Evolutionary conservation across 495 filamentous ascomycete genomes (phyloP), one percentile per base, ranked within the genome.

Genomic region (Talaromyces wortmannii): DNA sequence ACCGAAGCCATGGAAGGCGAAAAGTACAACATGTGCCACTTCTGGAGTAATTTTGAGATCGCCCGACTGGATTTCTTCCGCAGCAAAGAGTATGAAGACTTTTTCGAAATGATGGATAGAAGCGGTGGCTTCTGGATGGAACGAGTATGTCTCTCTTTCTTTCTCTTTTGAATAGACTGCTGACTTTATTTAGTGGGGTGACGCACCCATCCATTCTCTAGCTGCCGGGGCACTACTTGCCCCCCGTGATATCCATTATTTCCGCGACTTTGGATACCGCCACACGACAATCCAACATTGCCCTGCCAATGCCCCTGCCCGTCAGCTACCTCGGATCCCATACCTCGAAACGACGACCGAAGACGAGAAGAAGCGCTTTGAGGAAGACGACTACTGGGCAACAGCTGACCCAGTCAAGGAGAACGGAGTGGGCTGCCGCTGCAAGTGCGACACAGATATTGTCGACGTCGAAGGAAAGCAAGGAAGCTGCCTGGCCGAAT

Each of bases 31-130:
- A 99, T 99, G 94, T 99, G 94, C 72, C 94, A 99, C 78, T 99
- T 97, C 79, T 99, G 94, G 94, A 96, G 90, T 77, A 99, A 99
- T 68, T 99, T 99, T 56, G 94, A 99, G 73, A 99, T 99, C 72
- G 94, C 94, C 16, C 83, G 86, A 52, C 78, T 99, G 52, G 87
- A 89, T 75, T 99, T 90, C 79, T 97, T 97, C 82, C 83, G 94
- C 60, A 96, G 91, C 75, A 90, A 95, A 70, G 85, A 86, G 61
- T 99, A 99, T 67, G 89, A 95, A 67, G 94, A 97, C 48, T 97
- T 99, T 75, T 99, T 99, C 76, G 80, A 97, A 62, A 95, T 95
- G 88, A 96, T 99, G 94, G 94, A 99, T 65, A 84, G 85, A 54
- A 96, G 91, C 67, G 94, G 94, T 55, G 94, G 94, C 46, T 99